These are phyloP conservation scores for Penicillium psychrofluorescens DNA, from an alignment of 495 filamentous ascomycete species.

Conservation along the genomic window DNA sequence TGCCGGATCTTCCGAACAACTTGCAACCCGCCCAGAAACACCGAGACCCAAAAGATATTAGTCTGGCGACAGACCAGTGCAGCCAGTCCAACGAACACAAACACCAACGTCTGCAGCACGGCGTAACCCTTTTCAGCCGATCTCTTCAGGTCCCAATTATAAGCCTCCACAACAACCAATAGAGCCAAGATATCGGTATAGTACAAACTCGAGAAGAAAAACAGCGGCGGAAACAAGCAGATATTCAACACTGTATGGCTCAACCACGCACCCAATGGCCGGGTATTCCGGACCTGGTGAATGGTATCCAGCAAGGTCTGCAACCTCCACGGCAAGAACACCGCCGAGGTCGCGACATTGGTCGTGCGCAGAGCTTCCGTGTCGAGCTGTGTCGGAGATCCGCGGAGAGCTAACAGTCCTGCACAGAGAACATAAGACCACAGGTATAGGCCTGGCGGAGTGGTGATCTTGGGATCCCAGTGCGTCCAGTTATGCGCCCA, in stretches of 20 bases:
- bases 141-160: constrained; percentile 51
- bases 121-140: constrained; percentile 4
- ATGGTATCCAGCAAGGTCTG: constrained; percentile 32
- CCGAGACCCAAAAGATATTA: constrained; percentile 90
- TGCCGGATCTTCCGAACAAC: constrained; percentile 40
- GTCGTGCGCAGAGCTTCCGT: constrained; percentile 32
- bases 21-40: constrained; percentile 76
- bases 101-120: constrained; percentile 22
- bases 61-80: constrained; percentile 81
- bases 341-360: constrained; percentile 28
- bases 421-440: constrained; percentile 43
- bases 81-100: constrained; percentile 48
- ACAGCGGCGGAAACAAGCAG: constrained; percentile 78
- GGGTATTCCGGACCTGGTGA: constrained; percentile 30
- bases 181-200: constrained; percentile 77
- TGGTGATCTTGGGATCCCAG: constrained; percentile 97
- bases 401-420: constrained; percentile 23
- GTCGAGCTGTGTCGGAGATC: constrained; percentile 30
- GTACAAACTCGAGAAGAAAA: constrained; percentile 91
- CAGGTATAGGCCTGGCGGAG: constrained; percentile 79
- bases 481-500: constrained; percentile 63
- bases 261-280: constrained; percentile 30
- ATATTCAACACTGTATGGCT: constrained; percentile 71
- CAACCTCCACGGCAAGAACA: constrained; percentile 36
- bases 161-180: constrained; percentile 57